Conservation (phyloP, 2,329 filamentous ascomycete genomes). For the Chrysoporthe deuterocubensis region DNA sequence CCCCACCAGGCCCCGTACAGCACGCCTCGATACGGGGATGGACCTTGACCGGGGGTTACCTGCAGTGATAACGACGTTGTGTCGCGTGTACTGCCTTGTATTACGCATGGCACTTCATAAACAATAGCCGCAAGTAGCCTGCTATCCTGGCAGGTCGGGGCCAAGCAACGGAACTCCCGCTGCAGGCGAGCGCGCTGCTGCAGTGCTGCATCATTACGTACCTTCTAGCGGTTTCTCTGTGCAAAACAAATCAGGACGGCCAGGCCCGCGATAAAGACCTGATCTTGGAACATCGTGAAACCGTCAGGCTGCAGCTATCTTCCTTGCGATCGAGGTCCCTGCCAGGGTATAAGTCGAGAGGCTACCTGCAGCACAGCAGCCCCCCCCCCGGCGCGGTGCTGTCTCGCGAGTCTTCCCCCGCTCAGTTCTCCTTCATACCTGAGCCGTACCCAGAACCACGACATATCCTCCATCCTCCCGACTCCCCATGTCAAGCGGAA, state of each 20-base stretch:
- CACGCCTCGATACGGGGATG: background rate
- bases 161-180: background rate
- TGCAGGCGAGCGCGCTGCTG: background rate
- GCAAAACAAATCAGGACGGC: constrained; percentile 11
- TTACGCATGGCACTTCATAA: background rate
- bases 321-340: constrained; percentile 6
- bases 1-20: background rate
- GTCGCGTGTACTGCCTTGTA: background rate
- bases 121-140: constrained; percentile 3
- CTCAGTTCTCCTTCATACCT: background rate
- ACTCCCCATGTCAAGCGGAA: constrained; percentile 24
- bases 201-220: constrained; percentile 23
- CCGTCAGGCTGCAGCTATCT: background rate
- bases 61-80: constrained; percentile 2
- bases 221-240: constrained; percentile 9
- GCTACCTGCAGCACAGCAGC: background rate
- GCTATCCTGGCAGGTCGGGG: background rate
- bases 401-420: background rate
- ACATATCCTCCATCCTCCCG: background rate
- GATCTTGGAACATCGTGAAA: constrained; percentile 8
- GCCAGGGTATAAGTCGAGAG: constrained; percentile 3
- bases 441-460: background rate
- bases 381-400: background rate
- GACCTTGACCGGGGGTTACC: background rate
- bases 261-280: constrained; percentile 12